Base-by-base conservation (phyloP, 2,329 filamentous ascomycete species). In the Trichophyton simii region DNA sequence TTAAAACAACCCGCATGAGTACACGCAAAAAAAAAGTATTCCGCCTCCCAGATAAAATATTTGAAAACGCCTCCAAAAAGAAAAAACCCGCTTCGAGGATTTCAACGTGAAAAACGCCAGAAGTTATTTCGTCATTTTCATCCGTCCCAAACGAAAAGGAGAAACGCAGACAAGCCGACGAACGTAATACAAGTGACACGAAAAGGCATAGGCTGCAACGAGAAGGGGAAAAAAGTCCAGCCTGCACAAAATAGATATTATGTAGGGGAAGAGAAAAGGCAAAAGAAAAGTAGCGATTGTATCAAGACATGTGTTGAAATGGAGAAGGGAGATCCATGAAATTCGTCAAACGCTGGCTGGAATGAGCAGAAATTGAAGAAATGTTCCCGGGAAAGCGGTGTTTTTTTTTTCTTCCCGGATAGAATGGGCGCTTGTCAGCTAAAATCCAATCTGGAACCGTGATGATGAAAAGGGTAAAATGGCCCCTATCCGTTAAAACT, bases 231-330 rank as follows among this genome's bases (percentile, higher is more conserved):
- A 28, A 34, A 55, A 25, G 28, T 6, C 28, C 20, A 44, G 38
- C 38, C 13, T 41, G n/a, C 55, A 44, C 34, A 58, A 58, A 15
- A 20, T 13, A 15, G 11, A 54, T 54, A 54, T 54, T 54, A 58
- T 18, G 31, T 58, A 58, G 55, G 34, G 13, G 22, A 44, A 58
- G 55, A 11, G 11, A 3, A 38, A 38, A 38, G 34, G 34, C 34
- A 44, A 42, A 38, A 2, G 34, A 9, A 44, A 58, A 41, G 50
- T 54, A 54, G 28, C 34, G 38, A 58, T 58, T 58, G 55, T 41
- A 44, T 58, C 34, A 44, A 58, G 55, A 58, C 55, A 54, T 3
- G 50, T 54, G 50, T 54, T 54, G 25, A 54, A 54, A 54, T n/a
- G 25, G 13, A 54, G 28, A 34, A 54, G 50, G n/a, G 28, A 13